Conservation (phyloP, 306 rosid genomes). For the Hippophae tibetana region DNA sequence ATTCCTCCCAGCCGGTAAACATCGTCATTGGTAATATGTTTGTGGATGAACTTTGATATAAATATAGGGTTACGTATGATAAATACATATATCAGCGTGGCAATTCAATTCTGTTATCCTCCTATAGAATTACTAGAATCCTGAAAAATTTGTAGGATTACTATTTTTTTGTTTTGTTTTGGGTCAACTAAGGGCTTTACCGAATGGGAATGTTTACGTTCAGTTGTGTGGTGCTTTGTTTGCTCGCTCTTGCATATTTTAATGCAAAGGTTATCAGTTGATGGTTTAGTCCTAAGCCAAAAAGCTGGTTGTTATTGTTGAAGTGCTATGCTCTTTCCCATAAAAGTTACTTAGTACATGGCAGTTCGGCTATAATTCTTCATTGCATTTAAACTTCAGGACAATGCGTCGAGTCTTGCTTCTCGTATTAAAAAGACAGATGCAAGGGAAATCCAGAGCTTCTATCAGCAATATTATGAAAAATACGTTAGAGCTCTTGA, state of each 20-base stretch:
- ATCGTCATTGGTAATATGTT: no score
- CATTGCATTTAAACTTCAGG: conserved; percentile 32
- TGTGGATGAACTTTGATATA: no score
- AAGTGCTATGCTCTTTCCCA: not conserved
- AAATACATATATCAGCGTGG: no score
- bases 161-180: no score
- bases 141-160: not conserved
- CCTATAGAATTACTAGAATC: no score
- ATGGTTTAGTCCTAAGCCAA: no score
- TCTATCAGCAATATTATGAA: conserved; percentile 88
- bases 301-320: no score
- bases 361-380: conserved; percentile 2
- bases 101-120: no score
- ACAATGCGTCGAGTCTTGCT: conserved; percentile 66
- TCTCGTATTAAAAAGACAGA: conserved; percentile 76
- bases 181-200: not conserved
- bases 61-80: no score
- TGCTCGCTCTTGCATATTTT: no score
- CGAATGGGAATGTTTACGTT: not conserved
- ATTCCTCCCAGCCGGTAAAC: no score
- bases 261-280: no score
- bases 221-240: not conserved
- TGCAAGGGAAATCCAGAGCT: conserved; percentile 87
- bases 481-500: conserved; percentile 82
- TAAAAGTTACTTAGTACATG: not conserved